Conservation (phyloP, 2,329 filamentous ascomycete genomes). For the Dryadomyces sulphureus region DNA sequence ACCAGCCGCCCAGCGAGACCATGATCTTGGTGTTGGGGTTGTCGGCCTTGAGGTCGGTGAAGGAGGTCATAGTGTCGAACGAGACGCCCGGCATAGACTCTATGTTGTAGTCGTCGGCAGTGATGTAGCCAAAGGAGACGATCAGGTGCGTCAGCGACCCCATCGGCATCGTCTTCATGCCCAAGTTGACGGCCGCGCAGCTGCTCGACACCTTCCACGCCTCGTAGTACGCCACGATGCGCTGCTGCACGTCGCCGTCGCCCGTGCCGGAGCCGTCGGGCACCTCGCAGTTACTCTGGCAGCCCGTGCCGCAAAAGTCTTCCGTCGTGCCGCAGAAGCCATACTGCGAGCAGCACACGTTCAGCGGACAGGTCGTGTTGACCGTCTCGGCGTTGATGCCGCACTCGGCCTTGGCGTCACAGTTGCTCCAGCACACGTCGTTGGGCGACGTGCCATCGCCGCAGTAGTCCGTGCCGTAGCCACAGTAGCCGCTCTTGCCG, state of each 20-base stretch:
- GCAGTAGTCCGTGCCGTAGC: too few species aligned
- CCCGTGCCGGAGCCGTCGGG: not conserved
- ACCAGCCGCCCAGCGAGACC: constrained; percentile 27
- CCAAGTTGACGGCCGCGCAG: not conserved
- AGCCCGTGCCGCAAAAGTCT: constrained; percentile 13
- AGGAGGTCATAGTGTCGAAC: constrained; percentile 1
- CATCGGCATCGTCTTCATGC: constrained; percentile 11
- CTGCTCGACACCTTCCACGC: constrained; percentile 11
- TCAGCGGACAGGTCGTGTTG: not conserved
- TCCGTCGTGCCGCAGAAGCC: constrained; percentile 20
- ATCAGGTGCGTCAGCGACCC: constrained; percentile 19
- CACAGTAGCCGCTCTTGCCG: too few species aligned
- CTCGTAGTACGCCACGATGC: constrained; percentile 15
- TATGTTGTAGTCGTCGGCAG: too few species aligned
- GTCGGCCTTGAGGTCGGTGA: constrained; percentile 17
- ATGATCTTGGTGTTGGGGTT: constrained; percentile 17
- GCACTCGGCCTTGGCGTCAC: constrained; percentile 3
- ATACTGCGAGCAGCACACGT: constrained; percentile 21
- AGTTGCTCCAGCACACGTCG: not conserved
- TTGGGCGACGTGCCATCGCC: too few species aligned
- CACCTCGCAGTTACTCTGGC: not conserved
- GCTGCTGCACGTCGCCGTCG: too few species aligned
- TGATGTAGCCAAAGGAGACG: constrained; percentile 19
- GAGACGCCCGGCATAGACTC: constrained; percentile 18
- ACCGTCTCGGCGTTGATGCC: not conserved